Evolutionary conservation across 2,329 filamentous ascomycete species (phyloP).

Genomic region (Boeremia lycopersici): DNA sequence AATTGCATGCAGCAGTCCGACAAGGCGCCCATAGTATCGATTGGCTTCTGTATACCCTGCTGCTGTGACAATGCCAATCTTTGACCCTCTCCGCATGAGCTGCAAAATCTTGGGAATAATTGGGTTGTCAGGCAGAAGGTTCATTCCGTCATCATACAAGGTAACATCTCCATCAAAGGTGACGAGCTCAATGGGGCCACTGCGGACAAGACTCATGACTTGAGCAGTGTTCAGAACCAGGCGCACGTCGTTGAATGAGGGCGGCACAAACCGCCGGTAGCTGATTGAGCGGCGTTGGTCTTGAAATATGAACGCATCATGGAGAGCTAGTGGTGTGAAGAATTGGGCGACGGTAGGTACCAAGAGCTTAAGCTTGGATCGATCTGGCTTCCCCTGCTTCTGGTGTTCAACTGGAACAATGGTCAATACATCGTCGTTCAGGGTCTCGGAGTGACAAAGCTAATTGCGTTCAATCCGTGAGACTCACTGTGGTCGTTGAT

Average conservation of each 20-base stretch:
- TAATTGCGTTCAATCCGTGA: neutral
- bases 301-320: slow-evolving; percentile 90
- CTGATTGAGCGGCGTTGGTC: slow-evolving; percentile 87
- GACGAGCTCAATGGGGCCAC: slow-evolving; percentile 76
- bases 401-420: slow-evolving; percentile 69
- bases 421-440: slow-evolving; percentile 8
- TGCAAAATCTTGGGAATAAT: slow-evolving; percentile 72
- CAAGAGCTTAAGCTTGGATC: slow-evolving; percentile 89
- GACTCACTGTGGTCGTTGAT: slow-evolving; percentile 85
- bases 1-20: slow-evolving; percentile 84
- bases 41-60: slow-evolving; percentile 90
- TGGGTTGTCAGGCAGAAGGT: slow-evolving; percentile 74
- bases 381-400: slow-evolving; percentile 65
- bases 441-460: too few relatives aligned
- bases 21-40: slow-evolving; percentile 83
- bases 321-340: slow-evolving; percentile 85
- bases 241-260: slow-evolving; percentile 95
- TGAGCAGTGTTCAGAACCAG: slow-evolving; percentile 94
- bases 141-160: slow-evolving; percentile 82
- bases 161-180: slow-evolving; percentile 99
- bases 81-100: slow-evolving; percentile 77
- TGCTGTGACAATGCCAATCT: slow-evolving; percentile 94
- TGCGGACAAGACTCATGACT: slow-evolving; percentile 82
- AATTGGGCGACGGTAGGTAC: slow-evolving; percentile 92
- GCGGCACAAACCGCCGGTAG: slow-evolving; percentile 87